Conservation (phyloP, 495 filamentous ascomycete genomes). For the Neurospora sp. region DNA sequence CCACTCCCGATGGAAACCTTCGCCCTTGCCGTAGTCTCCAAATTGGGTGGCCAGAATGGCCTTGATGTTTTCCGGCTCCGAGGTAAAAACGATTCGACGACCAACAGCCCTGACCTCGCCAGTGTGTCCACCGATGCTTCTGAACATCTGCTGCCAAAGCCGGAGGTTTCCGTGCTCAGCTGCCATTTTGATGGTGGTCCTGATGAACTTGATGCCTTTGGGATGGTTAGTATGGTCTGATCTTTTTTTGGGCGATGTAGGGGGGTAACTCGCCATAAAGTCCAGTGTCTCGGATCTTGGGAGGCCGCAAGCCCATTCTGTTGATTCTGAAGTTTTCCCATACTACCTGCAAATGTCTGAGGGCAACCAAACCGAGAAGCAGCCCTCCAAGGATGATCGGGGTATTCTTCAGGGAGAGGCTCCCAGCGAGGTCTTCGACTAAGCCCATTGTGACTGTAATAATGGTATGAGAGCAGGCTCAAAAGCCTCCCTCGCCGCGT, state of each 20-base stretch:
- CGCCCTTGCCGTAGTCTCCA: conserved; percentile 60
- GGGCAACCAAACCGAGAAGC: conserved; percentile 17
- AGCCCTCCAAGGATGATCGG: conserved; percentile 19
- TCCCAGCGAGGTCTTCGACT: conserved; percentile 24
- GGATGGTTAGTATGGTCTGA: background rate
- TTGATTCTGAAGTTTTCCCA: conserved; percentile 28
- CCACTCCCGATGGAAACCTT: conserved; percentile 60
- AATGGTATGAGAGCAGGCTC: background rate
- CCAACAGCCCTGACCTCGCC: conserved; percentile 48
- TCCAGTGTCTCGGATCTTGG: conserved; percentile 10
- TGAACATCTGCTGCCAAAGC: conserved; percentile 48
- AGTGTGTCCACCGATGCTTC: conserved; percentile 34
- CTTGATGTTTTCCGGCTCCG: conserved; percentile 78
- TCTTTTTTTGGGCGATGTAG: conserved; percentile 10
- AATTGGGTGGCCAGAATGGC: conserved; percentile 74
- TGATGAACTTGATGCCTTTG: conserved; percentile 54
- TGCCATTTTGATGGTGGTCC: conserved; percentile 38
- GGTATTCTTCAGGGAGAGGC: conserved; percentile 24
- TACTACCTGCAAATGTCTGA: conserved; percentile 13
- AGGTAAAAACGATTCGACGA: conserved; percentile 53
- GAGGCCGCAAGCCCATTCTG: conserved; percentile 24
- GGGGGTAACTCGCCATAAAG: conserved; percentile 20
- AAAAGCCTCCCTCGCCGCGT: background rate
- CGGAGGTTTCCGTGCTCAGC: conserved; percentile 44
- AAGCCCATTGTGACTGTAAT: conserved; percentile 29